These are phyloP conservation scores for Ustilago esculenta DNA, from an alignment of 1,284 basidiomycete genomes.

Conservation along the genomic window DNA sequence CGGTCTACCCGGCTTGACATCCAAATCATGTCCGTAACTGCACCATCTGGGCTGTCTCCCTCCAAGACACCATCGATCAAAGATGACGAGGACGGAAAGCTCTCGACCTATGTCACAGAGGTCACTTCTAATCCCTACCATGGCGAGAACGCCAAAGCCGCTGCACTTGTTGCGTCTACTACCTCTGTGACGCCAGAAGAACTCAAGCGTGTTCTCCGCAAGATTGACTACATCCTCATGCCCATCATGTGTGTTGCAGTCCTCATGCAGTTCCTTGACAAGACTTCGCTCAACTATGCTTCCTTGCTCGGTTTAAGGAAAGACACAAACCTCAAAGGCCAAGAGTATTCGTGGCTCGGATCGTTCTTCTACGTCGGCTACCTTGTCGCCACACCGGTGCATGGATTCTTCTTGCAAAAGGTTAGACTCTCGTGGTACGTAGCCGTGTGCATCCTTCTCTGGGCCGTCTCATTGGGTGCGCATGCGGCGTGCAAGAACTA, in stretches of 20 bases:
- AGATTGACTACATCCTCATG: conserved; percentile 61
- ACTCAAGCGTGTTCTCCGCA: conserved; percentile 48
- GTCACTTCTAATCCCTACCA: conserved; percentile 20
- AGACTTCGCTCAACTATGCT: conserved; percentile 58
- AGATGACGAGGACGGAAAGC: conserved; percentile 2
- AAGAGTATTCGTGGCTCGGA: conserved; percentile 62
- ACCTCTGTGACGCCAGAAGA: conserved; percentile 32
- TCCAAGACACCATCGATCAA: conserved; percentile 7
- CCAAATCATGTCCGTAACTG: no score
- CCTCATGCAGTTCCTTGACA: conserved; percentile 61
- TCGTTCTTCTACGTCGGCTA: conserved; percentile 64
- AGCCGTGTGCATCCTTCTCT: conserved; percentile 61
- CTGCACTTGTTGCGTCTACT: conserved; percentile 15
- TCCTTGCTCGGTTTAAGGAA: conserved; percentile 56
- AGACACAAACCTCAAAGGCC: conserved; percentile 52
- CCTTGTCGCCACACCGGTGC: conserved; percentile 38
- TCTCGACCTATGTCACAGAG: conserved; percentile 1
- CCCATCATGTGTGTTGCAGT: conserved; percentile 57
- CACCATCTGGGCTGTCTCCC: no score
- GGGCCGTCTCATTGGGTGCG: conserved; percentile 67
- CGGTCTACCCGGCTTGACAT: no score
- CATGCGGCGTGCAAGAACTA: conserved; percentile 60
- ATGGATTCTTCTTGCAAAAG: conserved; percentile 44
- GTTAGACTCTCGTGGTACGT: conserved; percentile 60
- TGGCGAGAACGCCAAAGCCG: conserved; percentile 36